Percentiles rank a stretch among this genome's conserved stretches.
phyloP scores from a whole-genome alignment of 768 basidiomycete genomes.

The Trametes punicea region DNA sequence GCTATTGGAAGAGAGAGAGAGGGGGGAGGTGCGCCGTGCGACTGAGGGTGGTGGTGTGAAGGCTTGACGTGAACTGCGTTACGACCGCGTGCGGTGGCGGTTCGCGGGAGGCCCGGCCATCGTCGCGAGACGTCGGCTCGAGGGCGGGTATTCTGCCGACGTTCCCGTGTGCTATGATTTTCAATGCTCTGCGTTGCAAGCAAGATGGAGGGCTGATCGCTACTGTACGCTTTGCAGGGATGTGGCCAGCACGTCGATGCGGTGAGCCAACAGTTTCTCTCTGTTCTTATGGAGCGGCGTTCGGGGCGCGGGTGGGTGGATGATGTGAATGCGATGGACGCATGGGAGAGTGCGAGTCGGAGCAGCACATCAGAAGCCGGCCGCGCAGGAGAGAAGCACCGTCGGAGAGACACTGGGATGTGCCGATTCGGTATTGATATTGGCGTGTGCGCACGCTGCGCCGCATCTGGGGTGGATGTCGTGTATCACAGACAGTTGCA shows the following conservation, averaged over 20 bases:
- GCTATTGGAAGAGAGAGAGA: too few relatives aligned
- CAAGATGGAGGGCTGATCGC: conserved; percentile 12
- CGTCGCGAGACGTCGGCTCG: neutral
- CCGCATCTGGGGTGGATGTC: neutral
- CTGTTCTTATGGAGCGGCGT: neutral
- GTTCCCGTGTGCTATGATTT: neutral
- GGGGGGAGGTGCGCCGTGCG: too few relatives aligned
- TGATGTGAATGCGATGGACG: neutral
- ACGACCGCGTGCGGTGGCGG: neutral
- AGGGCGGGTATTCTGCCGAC: neutral
- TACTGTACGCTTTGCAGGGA: conserved; percentile 44
- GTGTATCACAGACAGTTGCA: neutral
- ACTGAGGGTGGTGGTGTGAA: too few relatives aligned
- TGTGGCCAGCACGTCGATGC: conserved; percentile 64
- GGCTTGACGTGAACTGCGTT: too few relatives aligned
- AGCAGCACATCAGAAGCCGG: conserved; percentile 7
- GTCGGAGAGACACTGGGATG: neutral
- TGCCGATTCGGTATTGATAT: too few relatives aligned
- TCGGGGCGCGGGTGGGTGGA: neutral
- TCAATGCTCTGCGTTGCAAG: neutral
- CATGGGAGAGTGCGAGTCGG: neutral
- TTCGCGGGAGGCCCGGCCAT: conserved; percentile 10
- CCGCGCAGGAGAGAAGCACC: neutral
- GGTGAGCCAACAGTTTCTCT: conserved; percentile 39
- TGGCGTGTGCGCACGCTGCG: neutral